These are phyloP conservation scores for Amylocarpus encephaloides DNA, from an alignment of 2,329 filamentous ascomycete genomes.

Conservation along the genomic window DNA sequence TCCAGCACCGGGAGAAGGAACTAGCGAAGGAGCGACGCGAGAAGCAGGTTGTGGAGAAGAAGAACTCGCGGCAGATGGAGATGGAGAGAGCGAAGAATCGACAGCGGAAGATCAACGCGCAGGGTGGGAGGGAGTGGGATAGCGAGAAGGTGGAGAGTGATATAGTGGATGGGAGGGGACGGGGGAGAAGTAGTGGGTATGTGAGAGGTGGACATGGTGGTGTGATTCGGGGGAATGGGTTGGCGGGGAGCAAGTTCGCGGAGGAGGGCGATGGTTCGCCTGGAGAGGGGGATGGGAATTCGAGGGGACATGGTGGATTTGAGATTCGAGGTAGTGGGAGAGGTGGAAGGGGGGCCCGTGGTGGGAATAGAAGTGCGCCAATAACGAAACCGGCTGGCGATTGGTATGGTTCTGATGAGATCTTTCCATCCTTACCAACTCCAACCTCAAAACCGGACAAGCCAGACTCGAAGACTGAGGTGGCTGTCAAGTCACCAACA, in stretches of 20 bases:
- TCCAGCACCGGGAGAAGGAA: constrained; percentile 55
- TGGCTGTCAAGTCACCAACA: constrained; percentile 9
- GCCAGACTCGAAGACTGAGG: not conserved
- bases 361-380: constrained; percentile 15
- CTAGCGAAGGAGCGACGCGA: constrained; percentile 43
- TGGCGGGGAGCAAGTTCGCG: constrained; percentile 20
- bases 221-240: constrained; percentile 22
- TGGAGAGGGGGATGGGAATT: constrained; percentile 11
- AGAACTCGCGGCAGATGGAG: constrained; percentile 28
- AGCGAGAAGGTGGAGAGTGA: constrained; percentile 29
- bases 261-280: constrained; percentile 7
- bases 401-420: constrained; percentile 10
- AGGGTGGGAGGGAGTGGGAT: constrained; percentile 32
- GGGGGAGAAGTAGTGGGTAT: constrained; percentile 25
- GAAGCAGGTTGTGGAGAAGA: constrained; percentile 24
- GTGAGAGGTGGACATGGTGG: constrained; percentile 29
- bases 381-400: constrained; percentile 10
- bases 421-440: constrained; percentile 26
- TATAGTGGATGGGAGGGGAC: constrained; percentile 25
- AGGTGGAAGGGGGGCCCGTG: constrained; percentile 18
- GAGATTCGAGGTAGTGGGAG: constrained; percentile 21
- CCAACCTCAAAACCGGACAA: not conserved
- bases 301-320: constrained; percentile 13
- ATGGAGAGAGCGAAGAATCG: constrained; percentile 32
- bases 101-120: constrained; percentile 30